These are phyloP conservation scores for Geoglossum cookeanum DNA, from an alignment of 2,329 filamentous ascomycete genomes.

Conservation along the genomic window DNA sequence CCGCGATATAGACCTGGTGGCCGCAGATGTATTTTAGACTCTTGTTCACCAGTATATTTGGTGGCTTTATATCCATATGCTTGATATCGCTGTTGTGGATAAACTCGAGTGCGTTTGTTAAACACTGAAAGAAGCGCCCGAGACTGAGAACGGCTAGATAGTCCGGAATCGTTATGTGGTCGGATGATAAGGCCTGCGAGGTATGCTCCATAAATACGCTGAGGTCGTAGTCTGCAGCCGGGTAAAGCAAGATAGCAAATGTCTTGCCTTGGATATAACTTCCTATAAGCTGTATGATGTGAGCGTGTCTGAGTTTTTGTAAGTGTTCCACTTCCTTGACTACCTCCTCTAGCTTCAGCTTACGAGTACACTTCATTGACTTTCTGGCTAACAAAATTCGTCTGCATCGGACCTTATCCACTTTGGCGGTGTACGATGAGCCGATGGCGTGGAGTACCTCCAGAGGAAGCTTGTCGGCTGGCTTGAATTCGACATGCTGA, in stretches of 20 bases:
- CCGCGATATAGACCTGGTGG: neutral
- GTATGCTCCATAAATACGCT: neutral
- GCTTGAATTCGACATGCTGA: constrained; percentile 11
- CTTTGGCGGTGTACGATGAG: constrained; percentile 4
- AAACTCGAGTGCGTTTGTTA: neutral
- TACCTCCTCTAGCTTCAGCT: neutral
- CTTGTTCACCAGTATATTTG: neutral
- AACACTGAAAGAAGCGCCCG: neutral
- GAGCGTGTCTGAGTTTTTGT: neutral
- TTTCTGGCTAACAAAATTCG: constrained; percentile 11
- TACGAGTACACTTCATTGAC: constrained; percentile 8
- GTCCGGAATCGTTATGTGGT: neutral
- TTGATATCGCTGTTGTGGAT: neutral
- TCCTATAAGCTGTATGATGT: neutral
- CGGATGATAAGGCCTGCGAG: neutral
- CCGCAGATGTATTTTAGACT: neutral
- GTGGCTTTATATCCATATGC: neutral
- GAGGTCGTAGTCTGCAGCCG: neutral
- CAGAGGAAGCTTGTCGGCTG: constrained; percentile 8
- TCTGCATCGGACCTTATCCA: constrained; percentile 11
- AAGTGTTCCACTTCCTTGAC: neutral
- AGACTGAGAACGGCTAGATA: neutral
- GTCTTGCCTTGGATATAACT: neutral
- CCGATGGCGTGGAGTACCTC: constrained; percentile 5
- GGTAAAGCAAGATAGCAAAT: neutral